These are phyloP conservation scores for Pythium utonaiense DNA, from an alignment of 352 stramenopile species.

Conservation along the genomic window DNA sequence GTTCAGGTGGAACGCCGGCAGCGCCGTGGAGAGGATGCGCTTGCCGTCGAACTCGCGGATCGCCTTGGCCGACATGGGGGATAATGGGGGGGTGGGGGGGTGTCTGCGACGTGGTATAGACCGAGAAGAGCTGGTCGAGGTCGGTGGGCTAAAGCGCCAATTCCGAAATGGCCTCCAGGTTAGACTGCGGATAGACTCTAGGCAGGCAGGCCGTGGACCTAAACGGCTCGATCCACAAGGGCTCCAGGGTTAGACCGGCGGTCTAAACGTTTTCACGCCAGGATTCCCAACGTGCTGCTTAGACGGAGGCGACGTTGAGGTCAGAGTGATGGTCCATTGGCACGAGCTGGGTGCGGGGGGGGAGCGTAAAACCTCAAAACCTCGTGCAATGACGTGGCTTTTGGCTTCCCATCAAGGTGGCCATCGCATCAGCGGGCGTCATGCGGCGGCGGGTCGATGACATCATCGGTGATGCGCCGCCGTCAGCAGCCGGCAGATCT, in stretches of 20 bases:
- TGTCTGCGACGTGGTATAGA: background rate
- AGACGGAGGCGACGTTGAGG: background rate
- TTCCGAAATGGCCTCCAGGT: conserved; percentile 10
- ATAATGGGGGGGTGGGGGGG: too few relatives aligned
- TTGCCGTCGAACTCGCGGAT: conserved; percentile 97
- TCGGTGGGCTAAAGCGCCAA: conserved; percentile 13
- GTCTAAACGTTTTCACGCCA: background rate
- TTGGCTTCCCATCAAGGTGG: background rate
- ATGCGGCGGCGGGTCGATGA: conserved; percentile 18
- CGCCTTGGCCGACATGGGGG: conserved; percentile 92
- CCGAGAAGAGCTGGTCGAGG: background rate
- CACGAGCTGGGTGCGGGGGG: background rate
- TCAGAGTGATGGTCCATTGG: conserved; percentile 16
- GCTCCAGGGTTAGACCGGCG: background rate
- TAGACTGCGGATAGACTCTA: too few relatives aligned
- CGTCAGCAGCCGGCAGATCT: conserved; percentile 6
- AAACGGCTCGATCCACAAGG: too few relatives aligned
- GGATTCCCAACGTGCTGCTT: background rate
- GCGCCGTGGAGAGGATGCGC: conserved; percentile 83
- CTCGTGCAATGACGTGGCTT: conserved; percentile 12
- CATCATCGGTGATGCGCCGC: conserved; percentile 26
- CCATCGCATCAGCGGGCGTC: conserved; percentile 10
- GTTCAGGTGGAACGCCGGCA: conserved; percentile 76
- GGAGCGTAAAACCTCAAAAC: conserved; percentile 23
- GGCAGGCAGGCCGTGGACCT: too few relatives aligned